Evolutionary conservation across 306 rosid species (phyloP).

Genomic region (Vicia sativa): DNA sequence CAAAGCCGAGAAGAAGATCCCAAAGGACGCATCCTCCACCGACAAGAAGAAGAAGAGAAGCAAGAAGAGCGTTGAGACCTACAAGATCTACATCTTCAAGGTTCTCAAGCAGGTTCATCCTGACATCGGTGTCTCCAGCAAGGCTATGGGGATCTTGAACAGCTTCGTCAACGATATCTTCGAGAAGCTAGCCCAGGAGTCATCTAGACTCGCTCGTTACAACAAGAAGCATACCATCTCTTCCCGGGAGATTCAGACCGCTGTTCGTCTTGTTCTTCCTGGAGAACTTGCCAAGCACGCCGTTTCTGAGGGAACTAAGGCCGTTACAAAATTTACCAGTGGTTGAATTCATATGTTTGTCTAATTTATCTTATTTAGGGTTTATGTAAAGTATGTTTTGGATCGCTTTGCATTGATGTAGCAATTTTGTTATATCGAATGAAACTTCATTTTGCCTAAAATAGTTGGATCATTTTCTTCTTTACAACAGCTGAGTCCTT

Average conservation of each 20-base stretch:
- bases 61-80: slow-evolving; percentile 45
- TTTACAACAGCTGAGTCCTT: too few relatives aligned
- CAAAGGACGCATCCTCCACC: slow-evolving; percentile 21
- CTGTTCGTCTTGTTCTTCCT: slow-evolving; percentile 50
- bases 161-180: slow-evolving; percentile 54
- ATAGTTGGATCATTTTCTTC: too few relatives aligned
- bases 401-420: neutral
- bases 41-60: slow-evolving; percentile 45
- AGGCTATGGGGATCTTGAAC: slow-evolving; percentile 57
- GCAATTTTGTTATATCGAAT: too few relatives aligned
- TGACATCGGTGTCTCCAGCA: slow-evolving; percentile 55
- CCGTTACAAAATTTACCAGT: slow-evolving; percentile 51
- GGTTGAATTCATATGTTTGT: too few relatives aligned
- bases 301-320: slow-evolving; percentile 55
- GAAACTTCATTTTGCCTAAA: too few relatives aligned
- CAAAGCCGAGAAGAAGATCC: slow-evolving; percentile 47
- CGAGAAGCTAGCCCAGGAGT: slow-evolving; percentile 49
- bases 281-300: slow-evolving; percentile 57
- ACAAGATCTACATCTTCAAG: slow-evolving; percentile 52
- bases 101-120: slow-evolving; percentile 59
- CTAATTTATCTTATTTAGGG: neutral
- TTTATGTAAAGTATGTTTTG: neutral
- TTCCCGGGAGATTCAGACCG: slow-evolving; percentile 53
- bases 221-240: slow-evolving; percentile 55
- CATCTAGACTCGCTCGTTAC: slow-evolving; percentile 45